These are phyloP conservation scores for Rubus parviflorus DNA, from an alignment of 306 rosid species.

Conservation along the genomic window DNA sequence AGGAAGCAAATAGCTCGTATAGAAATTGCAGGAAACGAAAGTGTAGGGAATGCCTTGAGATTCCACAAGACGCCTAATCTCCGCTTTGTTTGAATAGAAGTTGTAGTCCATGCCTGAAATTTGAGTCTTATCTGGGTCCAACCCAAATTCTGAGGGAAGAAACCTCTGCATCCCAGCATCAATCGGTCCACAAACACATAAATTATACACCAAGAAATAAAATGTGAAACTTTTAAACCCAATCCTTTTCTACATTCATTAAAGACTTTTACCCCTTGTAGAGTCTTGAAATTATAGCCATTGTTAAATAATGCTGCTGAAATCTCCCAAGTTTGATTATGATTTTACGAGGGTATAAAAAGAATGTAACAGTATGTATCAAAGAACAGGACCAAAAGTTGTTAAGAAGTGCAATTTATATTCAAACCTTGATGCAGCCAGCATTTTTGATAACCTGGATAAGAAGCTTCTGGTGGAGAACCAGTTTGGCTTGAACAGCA, in stretches of 20 bases:
- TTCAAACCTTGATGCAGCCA: conserved; percentile 59
- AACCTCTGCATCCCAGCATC: conserved; percentile 41
- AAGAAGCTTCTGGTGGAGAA: conserved; percentile 59
- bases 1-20: conserved; percentile 57
- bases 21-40: conserved; percentile 65
- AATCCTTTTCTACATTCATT: neutral
- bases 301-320: neutral
- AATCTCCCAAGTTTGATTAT: neutral
- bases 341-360: neutral
- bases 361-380: neutral
- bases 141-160: conserved; percentile 77
- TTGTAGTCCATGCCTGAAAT: conserved; percentile 45
- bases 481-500: conserved; percentile 57
- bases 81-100: conserved; percentile 62
- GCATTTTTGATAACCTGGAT: conserved; percentile 55
- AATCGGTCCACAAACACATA: neutral
- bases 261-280: neutral
- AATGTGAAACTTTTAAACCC: neutral
- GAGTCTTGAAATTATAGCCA: neutral
- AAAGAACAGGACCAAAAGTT: too few species aligned
- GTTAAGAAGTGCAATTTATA: too few species aligned
- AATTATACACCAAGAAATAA: neutral
- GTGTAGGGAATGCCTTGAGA: conserved; percentile 69
- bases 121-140: conserved; percentile 61
- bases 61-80: conserved; percentile 63